Evolutionary conservation across 768 basidiomycete genomes (phyloP).

Genomic region (Rhizopogon rudus): DNA sequence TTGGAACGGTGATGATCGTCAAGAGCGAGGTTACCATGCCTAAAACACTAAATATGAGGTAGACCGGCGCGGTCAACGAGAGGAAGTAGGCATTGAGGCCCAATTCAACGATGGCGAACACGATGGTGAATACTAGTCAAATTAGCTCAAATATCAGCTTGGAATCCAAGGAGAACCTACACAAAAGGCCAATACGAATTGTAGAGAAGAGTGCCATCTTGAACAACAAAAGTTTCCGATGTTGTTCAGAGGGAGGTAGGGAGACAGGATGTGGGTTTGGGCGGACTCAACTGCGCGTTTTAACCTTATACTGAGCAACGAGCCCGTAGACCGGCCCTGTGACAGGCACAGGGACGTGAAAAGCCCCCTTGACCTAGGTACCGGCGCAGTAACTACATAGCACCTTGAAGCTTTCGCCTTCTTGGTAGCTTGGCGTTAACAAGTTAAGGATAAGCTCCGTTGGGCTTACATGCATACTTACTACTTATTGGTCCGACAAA

Average conservation of each 20-base stretch:
- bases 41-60: conserved; percentile 21
- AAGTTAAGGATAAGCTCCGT: no score
- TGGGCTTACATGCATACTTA: no score
- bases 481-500: no score
- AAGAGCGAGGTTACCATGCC: conserved; percentile 23
- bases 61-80: conserved; percentile 14
- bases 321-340: no score
- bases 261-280: background rate
- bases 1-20: conserved; percentile 24
- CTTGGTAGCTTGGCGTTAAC: no score
- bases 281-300: background rate
- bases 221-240: background rate
- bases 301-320: background rate
- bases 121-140: conserved; percentile 7
- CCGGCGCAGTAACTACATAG: no score
- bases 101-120: conserved; percentile 28
- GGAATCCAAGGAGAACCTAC: conserved; percentile 7
- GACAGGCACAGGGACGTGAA: no score
- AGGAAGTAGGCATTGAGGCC: conserved; percentile 24
- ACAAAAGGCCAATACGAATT: conserved; percentile 16
- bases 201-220: conserved; percentile 5
- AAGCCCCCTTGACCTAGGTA: no score
- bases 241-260: background rate
- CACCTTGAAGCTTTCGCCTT: no score
- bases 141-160: conserved; percentile 1